These are phyloP conservation scores for Eucalyptus albens DNA, from an alignment of 345 rosid genomes.

Conservation along the genomic window DNA sequence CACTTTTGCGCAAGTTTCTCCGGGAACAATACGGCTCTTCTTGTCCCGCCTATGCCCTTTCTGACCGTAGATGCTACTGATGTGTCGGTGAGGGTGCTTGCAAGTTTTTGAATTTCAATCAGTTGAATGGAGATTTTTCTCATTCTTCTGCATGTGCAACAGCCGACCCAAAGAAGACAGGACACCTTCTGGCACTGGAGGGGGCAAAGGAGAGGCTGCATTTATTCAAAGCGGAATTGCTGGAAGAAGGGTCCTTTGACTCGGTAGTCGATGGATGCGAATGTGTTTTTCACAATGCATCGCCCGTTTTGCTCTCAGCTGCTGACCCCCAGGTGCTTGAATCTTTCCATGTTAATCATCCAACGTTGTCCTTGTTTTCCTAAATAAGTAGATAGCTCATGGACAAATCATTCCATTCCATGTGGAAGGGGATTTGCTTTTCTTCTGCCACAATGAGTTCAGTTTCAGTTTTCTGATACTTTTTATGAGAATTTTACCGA, in stretches of 20 bases:
- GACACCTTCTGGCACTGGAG: constrained; percentile 16
- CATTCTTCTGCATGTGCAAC: not conserved
- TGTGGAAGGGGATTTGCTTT: not conserved
- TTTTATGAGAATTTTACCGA: not conserved
- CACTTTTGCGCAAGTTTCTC: not conserved
- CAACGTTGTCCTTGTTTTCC: not conserved
- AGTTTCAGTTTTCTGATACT: not conserved
- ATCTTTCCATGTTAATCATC: not conserved
- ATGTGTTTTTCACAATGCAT: constrained; percentile 21
- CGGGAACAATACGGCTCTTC: not conserved
- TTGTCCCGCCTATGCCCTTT: not conserved
- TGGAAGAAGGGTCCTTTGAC: constrained; percentile 21
- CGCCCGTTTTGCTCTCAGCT: constrained; percentile 2
- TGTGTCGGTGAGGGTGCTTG: not conserved
- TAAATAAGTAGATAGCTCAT: not conserved
- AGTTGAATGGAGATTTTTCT: not conserved
- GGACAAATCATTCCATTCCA: not conserved
- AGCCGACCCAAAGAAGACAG: constrained; percentile 22
- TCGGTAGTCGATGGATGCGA: constrained; percentile 12
- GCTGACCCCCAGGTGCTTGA: constrained; percentile 6
- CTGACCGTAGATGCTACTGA: not conserved
- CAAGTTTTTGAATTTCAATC: not conserved
- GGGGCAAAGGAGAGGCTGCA: constrained; percentile 24
- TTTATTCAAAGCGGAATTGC: constrained; percentile 10
- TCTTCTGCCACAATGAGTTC: not conserved